Conservation (phyloP, 345 rosid genomes). For the Turnera subulata region DNA sequence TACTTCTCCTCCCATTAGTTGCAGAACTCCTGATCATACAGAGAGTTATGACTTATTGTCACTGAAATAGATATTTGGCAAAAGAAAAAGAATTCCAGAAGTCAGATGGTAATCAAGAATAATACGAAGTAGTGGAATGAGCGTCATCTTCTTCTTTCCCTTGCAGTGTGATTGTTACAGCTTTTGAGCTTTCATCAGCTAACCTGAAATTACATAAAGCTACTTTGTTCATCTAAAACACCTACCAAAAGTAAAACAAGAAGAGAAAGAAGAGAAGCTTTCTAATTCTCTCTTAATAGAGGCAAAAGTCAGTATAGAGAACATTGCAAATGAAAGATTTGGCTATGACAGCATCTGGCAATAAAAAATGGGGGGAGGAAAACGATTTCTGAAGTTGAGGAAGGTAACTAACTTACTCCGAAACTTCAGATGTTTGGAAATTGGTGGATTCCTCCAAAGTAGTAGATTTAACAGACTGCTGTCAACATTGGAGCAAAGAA, state of each 20-base stretch:
- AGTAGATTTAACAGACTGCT: slow-evolving; percentile 45
- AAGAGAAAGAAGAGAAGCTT: too few species aligned
- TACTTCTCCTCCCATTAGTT: slow-evolving; percentile 47
- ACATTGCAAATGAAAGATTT: neutral
- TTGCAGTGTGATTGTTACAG: slow-evolving; percentile 28
- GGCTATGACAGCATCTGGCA: neutral
- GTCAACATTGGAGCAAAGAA: slow-evolving; percentile 11
- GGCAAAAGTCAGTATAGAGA: too few species aligned
- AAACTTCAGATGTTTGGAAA: slow-evolving; percentile 24
- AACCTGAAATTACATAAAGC: slow-evolving; percentile 43
- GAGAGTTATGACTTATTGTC: neutral
- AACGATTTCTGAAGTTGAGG: neutral
- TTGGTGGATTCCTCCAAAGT: slow-evolving; percentile 31
- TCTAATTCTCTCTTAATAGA: too few species aligned
- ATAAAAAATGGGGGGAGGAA: neutral
- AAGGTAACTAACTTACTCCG: slow-evolving; percentile 48
- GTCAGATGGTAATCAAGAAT: slow-evolving; percentile 13
- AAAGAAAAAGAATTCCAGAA: neutral
- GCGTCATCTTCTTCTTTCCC: slow-evolving; percentile 79
- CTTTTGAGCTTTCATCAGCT: slow-evolving; percentile 43
- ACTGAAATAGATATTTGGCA: neutral
- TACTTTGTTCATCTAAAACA: too few species aligned
- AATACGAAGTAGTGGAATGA: slow-evolving; percentile 78
- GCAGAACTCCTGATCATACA: slow-evolving; percentile 50
- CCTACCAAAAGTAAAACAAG: too few species aligned